Conservation (phyloP, 1,284 basidiomycete species). For the Cerrena zonata region DNA sequence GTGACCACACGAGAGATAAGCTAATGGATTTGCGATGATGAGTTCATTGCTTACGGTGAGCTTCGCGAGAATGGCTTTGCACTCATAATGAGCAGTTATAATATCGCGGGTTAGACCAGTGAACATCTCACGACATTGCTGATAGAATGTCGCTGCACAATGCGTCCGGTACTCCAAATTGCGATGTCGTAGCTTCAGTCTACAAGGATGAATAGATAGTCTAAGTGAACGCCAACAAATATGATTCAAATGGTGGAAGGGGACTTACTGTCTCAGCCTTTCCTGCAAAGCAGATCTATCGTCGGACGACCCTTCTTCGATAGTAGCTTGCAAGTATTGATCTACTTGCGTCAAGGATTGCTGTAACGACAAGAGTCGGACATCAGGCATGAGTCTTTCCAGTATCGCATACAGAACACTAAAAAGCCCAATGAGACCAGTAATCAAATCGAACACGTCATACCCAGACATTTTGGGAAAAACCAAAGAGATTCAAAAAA, state of each 20-base stretch:
- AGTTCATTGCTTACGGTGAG: neutral
- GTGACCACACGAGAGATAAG: too few relatives aligned
- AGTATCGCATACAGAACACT: neutral
- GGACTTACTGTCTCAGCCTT: neutral
- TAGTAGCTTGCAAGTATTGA: neutral
- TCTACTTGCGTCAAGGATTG: neutral
- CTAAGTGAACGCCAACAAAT: neutral
- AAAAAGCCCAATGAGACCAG: neutral
- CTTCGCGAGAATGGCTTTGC: neutral
- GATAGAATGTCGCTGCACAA: neutral
- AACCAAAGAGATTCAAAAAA: neutral
- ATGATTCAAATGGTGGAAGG: neutral
- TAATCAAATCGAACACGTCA: neutral
- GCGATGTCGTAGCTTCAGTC: neutral
- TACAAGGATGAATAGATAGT: neutral
- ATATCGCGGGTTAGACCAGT: neutral
- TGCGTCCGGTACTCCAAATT: neutral
- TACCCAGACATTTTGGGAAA: neutral
- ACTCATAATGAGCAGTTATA: neutral
- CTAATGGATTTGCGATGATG: too few relatives aligned
- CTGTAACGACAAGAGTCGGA: neutral
- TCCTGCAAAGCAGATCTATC: neutral
- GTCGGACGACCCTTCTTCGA: neutral
- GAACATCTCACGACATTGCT: neutral
- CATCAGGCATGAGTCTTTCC: neutral